Evolutionary conservation across 1,284 basidiomycete species (phyloP).

Genomic region (Flammula alnicola): DNA sequence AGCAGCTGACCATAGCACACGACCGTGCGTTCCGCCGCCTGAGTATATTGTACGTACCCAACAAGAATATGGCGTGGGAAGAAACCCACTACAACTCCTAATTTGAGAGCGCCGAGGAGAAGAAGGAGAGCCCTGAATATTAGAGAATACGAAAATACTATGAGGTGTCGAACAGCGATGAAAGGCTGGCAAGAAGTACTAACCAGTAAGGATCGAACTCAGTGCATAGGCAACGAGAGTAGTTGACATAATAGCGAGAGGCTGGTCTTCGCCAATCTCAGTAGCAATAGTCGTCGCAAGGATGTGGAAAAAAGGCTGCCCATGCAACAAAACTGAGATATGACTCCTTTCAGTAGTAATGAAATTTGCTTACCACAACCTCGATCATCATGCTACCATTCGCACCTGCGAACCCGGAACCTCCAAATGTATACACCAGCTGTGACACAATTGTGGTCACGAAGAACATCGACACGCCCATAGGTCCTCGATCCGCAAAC

Average conservation of each 20-base stretch:
- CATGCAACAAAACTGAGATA: not conserved
- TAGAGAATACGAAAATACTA: conserved; percentile 1
- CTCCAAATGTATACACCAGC: conserved; percentile 85
- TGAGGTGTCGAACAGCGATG: not conserved
- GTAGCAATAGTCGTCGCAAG: conserved; percentile 79
- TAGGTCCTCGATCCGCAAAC: conserved; percentile 83
- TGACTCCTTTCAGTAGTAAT: not conserved
- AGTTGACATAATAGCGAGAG: conserved; percentile 82
- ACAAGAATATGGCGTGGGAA: conserved; percentile 97
- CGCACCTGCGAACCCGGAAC: conserved; percentile 86
- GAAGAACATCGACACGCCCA: conserved; percentile 96
- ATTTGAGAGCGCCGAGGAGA: conserved; percentile 83
- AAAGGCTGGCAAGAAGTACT: conserved; percentile 23
- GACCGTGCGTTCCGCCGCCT: conserved; percentile 6
- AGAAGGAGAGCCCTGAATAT: conserved; percentile 66
- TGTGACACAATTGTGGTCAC: conserved; percentile 82
- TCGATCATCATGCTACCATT: conserved; percentile 99
- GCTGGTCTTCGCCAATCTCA: conserved; percentile 75
- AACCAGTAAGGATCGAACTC: conserved; percentile 90
- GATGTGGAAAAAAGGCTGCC: conserved; percentile 93
- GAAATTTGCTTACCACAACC: conserved; percentile 71
- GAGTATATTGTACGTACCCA: conserved; percentile 52
- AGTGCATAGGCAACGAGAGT: conserved; percentile 91
- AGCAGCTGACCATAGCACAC: conserved; percentile 18
- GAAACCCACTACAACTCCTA: conserved; percentile 92